Evolutionary conservation across 129 eudicot species (phyloP).

Genomic region (Tanacetum coccineum): DNA sequence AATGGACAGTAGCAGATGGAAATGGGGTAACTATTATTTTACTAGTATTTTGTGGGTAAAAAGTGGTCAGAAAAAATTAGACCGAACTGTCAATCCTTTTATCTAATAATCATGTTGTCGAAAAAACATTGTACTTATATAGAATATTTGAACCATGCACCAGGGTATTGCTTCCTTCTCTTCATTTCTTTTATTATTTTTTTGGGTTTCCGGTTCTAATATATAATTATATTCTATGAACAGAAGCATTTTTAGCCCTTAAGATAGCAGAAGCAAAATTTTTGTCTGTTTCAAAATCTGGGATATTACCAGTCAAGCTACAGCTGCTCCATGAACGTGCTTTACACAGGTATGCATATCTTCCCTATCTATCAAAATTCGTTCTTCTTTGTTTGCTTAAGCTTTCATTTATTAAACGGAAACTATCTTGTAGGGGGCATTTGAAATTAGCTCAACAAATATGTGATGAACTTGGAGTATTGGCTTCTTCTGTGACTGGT

Average conservation of each 20-base stretch:
- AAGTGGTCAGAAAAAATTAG: neutral
- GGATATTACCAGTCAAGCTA: slow-evolving; percentile 68
- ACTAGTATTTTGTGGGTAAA: neutral
- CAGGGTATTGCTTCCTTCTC: neutral
- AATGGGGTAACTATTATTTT: neutral
- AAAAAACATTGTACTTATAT: too few relatives aligned
- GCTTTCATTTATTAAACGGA: neutral
- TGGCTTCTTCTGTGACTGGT: slow-evolving; percentile 89
- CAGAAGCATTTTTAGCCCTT: slow-evolving; percentile 87
- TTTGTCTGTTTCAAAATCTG: slow-evolving; percentile 67
- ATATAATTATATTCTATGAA: slow-evolving; percentile 15
- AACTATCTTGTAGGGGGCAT: slow-evolving; percentile 56
- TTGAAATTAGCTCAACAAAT: slow-evolving; percentile 84
- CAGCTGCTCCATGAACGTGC: slow-evolving; percentile 94
- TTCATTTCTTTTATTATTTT: neutral
- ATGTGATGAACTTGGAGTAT: slow-evolving; percentile 87
- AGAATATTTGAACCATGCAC: neutral
- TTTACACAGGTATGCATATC: slow-evolving; percentile 58
- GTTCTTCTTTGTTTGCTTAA: neutral
- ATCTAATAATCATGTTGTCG: too few relatives aligned
- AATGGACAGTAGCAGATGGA: neutral
- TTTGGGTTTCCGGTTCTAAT: slow-evolving; percentile 12
- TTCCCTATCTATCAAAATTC: neutral
- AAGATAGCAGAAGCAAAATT: slow-evolving; percentile 83
- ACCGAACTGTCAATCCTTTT: neutral